These are phyloP conservation scores for Yamadazyma takamatsuzukensis DNA, from an alignment of 805 yeast species.

Conservation along the genomic window DNA sequence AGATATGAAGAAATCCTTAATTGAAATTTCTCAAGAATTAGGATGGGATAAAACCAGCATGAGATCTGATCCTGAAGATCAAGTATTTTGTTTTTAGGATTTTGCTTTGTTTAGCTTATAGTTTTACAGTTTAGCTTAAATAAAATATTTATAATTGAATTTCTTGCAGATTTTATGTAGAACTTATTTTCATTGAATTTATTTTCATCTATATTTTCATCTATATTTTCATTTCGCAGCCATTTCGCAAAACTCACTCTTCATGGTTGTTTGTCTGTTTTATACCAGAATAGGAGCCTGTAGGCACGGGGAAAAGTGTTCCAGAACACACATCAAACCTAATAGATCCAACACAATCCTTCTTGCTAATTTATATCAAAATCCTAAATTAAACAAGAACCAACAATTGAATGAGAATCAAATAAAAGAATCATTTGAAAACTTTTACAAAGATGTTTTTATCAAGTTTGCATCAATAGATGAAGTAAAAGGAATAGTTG, in stretches of 20 bases:
- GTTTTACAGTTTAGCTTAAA: no score
- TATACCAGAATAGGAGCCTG: slow-evolving; percentile 88
- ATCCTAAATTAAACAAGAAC: slow-evolving; percentile 46
- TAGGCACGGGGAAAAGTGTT: slow-evolving; percentile 86
- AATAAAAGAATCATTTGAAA: slow-evolving; percentile 50
- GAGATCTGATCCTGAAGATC: slow-evolving; percentile 48
- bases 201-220: no score
- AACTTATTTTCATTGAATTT: no score
- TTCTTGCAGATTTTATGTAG: no score
- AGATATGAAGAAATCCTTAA: slow-evolving; percentile 55
- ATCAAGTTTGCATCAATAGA: slow-evolving; percentile 52
- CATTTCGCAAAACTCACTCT: no score
- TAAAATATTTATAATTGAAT: no score
- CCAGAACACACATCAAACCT: slow-evolving; percentile 70
- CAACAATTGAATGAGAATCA: slow-evolving; percentile 31
- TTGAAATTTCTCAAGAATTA: slow-evolving; percentile 49
- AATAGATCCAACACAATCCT: slow-evolving; percentile 59
- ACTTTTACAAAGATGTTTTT: slow-evolving; percentile 69
- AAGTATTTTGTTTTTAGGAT: slow-evolving; percentile 52
- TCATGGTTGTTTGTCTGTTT: slow-evolving; percentile 54
- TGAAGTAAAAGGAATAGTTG: slow-evolving; percentile 56
- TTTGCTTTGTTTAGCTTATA: no score
- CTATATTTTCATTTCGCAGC: no score
- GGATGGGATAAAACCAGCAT: slow-evolving; percentile 57
- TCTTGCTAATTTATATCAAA: slow-evolving; percentile 60